Evolutionary conservation across 2,329 filamentous ascomycete genomes (phyloP), one percentile per base, ranked within the genome.

Genomic region (Aspergillus fumigatus): DNA sequence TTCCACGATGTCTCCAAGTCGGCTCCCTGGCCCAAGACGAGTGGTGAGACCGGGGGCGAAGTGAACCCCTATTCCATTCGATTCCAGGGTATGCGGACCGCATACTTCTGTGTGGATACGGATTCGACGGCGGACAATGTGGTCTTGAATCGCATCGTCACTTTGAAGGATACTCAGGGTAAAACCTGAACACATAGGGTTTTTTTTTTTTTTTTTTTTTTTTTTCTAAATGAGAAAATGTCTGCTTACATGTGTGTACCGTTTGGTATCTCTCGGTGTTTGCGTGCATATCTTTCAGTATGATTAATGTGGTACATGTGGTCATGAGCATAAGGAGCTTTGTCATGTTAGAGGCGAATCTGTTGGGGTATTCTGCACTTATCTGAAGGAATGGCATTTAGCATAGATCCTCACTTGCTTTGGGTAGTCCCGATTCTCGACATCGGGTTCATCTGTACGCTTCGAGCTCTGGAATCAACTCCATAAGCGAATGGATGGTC

Each of bases 21-120:
- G 27, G 90, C 89, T 3, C 91, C 90, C 5, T 95, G 91, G 91
- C 90, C 91, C 1, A 87, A 89, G 72, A 84, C 87, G 48, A 88
- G 85, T 5, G 89, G 88, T 10, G 89, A 66, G 35, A 65, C 66
- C 53, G 61, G 57, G 23, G 43, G 21, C 21, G 43, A 47, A 47
- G 43, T 23, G 19, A 47, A 23, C 43, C 43, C 43, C 14, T 47
- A 47, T 10, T 47, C 43, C 43, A 47, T 25, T 17, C 43, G 43
- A 25, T 47, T 47, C 43, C 43, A 47, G 43, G 43, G 43, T 47
- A 47, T 47, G 43, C 43, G 43, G 19, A 47, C 43, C 5, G 43
- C 43, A 47, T 47, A 47, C 43, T 47, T 23, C 21, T 21, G 19
- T 7, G 43, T 47, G 23, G 43, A 47, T 14, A 51, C 14, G 49